Conservation (phyloP, 78 protist genomes). For the Tieghemostelium lacteum region DNA sequence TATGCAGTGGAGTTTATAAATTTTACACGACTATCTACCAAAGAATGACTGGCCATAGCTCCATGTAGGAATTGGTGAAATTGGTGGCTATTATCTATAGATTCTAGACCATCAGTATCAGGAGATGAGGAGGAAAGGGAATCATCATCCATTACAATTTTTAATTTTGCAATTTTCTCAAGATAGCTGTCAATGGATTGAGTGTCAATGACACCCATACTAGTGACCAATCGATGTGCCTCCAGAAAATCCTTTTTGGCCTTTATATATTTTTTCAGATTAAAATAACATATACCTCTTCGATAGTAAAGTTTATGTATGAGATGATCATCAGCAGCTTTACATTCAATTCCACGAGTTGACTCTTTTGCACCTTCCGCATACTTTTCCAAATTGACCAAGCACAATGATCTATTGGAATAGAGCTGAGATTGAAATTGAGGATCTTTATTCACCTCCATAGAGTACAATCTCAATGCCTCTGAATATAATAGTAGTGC, state of each 20-base stretch:
- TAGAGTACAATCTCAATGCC: slow-evolving; percentile 31
- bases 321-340: not conserved
- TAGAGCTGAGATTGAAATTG: slow-evolving; percentile 15
- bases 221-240: slow-evolving; percentile 32
- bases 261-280: not conserved
- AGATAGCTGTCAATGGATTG: slow-evolving; percentile 57
- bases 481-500: slow-evolving; percentile 46
- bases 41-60: not conserved
- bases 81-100: not conserved
- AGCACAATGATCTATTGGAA: slow-evolving; percentile 60
- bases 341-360: slow-evolving; percentile 48
- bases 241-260: slow-evolving; percentile 52
- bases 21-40: slow-evolving; percentile 32
- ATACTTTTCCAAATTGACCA: slow-evolving; percentile 49
- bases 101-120: not conserved
- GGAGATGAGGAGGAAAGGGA: not conserved
- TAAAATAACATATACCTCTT: slow-evolving; percentile 65
- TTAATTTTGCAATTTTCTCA: slow-evolving; percentile 21
- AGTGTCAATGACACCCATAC: slow-evolving; percentile 30
- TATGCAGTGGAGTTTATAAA: slow-evolving; percentile 24
- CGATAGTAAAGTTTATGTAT: slow-evolving; percentile 60
- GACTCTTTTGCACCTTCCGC: slow-evolving; percentile 63
- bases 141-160: not conserved
- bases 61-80: not conserved
- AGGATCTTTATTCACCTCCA: not conserved